phyloP scores from a whole-genome alignment of 2,329 filamentous ascomycete genomes.

The Phaeosphaeria sp. region DNA sequence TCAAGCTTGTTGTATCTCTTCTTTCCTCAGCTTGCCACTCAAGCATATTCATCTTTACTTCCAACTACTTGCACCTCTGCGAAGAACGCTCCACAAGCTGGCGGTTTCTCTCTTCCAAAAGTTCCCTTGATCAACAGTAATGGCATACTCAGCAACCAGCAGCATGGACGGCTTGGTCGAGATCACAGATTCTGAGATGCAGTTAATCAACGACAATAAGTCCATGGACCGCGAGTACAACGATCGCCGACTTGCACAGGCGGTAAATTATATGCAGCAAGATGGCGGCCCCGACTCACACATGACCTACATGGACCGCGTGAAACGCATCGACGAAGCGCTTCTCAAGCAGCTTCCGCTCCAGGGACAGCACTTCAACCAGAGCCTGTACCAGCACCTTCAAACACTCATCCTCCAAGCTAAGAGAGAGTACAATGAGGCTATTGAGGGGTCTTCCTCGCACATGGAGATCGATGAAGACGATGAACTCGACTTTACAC shows the following conservation, averaged over 20 bases:
- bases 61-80: neutral
- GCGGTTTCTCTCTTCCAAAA: neutral
- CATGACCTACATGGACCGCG: conserved; percentile 23
- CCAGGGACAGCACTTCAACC: conserved; percentile 23
- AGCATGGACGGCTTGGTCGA: conserved; percentile 9
- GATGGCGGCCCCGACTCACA: conserved; percentile 30
- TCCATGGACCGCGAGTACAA: conserved; percentile 17
- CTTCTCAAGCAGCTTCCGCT: conserved; percentile 27
- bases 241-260: conserved; percentile 32
- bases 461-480: conserved; percentile 11
- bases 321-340: conserved; percentile 32
- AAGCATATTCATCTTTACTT: neutral
- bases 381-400: conserved; percentile 25
- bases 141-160: conserved; percentile 5
- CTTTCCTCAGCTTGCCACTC: neutral
- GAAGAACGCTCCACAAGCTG: neutral
- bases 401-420: conserved; percentile 27
- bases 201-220: conserved; percentile 9
- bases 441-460: conserved; percentile 9
- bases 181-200: conserved; percentile 8
- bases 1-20: neutral
- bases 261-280: conserved; percentile 33
- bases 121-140: neutral
- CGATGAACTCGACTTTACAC: neutral
- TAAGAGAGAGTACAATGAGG: conserved; percentile 19